A percentile compares a stretch with the other conserved stretches of the same genome.
These are phyloP conservation scores for Candida sphagnicola DNA, from an alignment of 805 yeast genomes.

Conservation along the genomic window DNA sequence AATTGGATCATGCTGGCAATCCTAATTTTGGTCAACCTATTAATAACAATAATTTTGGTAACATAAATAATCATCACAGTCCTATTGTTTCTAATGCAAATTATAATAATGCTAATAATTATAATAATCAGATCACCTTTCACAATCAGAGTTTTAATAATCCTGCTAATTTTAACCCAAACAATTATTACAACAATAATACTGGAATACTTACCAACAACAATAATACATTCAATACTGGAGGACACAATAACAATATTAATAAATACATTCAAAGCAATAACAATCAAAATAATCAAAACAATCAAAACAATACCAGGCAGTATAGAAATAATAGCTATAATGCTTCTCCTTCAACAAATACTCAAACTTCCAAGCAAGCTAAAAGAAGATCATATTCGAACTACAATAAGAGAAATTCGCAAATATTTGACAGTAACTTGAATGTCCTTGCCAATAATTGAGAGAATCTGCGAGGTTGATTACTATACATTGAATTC, in stretches of 20 bases:
- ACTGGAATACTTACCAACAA: conserved; percentile 7
- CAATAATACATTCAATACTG: conserved; percentile 3
- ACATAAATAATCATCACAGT: conserved; percentile 2
- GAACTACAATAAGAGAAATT: conserved; percentile 13
- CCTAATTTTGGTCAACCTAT: conserved; percentile 6
- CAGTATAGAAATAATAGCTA: conserved; percentile 9
- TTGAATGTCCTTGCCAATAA: background rate
- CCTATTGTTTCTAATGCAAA: no score
- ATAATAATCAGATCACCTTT: conserved; percentile 1
- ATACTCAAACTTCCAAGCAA: conserved; percentile 8
- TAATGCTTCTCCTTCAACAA: conserved; percentile 5
- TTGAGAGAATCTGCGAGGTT: no score
- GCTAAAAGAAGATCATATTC: conserved; percentile 26
- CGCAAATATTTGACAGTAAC: conserved; percentile 8
- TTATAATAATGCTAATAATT: conserved; percentile 3
- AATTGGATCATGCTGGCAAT: conserved; percentile 5
- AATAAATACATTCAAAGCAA: conserved; percentile 1
- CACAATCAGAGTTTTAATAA: conserved; percentile 7
- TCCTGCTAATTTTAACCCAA: conserved; percentile 5
- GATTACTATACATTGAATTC: no score
- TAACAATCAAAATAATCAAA: conserved; percentile 3
- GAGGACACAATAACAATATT: conserved; percentile 6
- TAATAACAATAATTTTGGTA: conserved; percentile 3
- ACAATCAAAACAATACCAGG: conserved; percentile 8
- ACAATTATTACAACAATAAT: conserved; percentile 4